A percentile compares a stretch with the other conserved stretches of the same genome.
Evolutionary conservation across 345 rosid species (phyloP).

Genomic region (Brassica cretica): DNA sequence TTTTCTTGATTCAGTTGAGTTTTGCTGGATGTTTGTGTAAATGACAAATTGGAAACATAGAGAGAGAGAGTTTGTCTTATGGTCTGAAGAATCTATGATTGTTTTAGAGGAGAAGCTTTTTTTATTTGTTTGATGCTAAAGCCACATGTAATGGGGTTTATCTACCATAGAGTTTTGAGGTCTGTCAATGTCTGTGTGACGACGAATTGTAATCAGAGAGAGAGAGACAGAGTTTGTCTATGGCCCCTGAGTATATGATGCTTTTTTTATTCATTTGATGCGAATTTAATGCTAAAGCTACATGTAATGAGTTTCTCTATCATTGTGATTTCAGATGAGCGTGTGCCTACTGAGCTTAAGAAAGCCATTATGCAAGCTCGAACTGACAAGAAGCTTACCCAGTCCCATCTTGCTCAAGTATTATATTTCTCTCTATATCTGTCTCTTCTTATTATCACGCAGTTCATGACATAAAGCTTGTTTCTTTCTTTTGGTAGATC

Average conservation of each 20-base stretch:
- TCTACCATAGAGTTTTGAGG: background rate
- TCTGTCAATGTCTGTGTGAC: background rate
- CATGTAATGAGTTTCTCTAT: background rate
- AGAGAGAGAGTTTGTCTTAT: background rate
- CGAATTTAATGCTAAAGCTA: background rate
- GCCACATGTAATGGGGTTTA: background rate
- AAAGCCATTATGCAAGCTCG: conserved; percentile 91
- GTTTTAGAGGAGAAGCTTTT: background rate
- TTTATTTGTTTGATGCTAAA: background rate
- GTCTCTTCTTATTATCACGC: background rate
- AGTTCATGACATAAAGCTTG: background rate
- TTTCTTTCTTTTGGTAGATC: conserved; percentile 43
- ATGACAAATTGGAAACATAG: background rate
- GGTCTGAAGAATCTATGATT: background rate
- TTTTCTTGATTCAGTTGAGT: background rate
- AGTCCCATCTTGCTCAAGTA: conserved; percentile 94
- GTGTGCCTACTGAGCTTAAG: conserved; percentile 91
- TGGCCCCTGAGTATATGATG: background rate
- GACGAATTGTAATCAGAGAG: background rate
- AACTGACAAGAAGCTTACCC: conserved; percentile 91
- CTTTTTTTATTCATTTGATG: background rate
- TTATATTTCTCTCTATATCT: background rate
- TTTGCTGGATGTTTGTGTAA: background rate
- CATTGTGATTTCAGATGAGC: conserved; percentile 58
- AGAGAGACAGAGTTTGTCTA: background rate